Conservation (phyloP, 495 filamentous ascomycete species). For the Penicillium nucicola region DNA sequence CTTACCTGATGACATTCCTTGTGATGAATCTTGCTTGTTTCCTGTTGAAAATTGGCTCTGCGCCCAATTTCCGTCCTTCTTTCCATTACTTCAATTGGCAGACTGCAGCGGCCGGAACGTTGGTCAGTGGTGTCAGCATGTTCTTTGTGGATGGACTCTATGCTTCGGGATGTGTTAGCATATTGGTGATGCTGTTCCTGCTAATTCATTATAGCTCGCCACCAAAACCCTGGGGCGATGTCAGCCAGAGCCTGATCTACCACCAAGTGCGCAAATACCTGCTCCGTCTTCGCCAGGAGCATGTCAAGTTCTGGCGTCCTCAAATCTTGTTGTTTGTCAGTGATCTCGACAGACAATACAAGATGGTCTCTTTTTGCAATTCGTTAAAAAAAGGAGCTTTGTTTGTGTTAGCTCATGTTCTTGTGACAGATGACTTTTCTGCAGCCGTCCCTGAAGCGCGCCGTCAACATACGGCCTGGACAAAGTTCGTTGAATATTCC, state of each 20-base stretch:
- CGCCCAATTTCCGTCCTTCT: constrained; percentile 83
- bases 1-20: constrained; percentile 66
- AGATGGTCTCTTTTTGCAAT: constrained; percentile 87
- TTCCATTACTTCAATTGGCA: constrained; percentile 89
- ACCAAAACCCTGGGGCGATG: constrained; percentile 87
- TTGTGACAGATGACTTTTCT: constrained; percentile 80
- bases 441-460: constrained; percentile 76
- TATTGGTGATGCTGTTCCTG: constrained; percentile 73
- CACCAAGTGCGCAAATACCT: constrained; percentile 90
- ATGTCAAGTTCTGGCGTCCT: constrained; percentile 90
- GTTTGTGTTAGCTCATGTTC: constrained; percentile 83
- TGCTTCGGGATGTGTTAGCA: constrained; percentile 69
- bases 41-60: constrained; percentile 85
- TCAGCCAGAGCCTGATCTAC: constrained; percentile 85
- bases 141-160: constrained; percentile 87
- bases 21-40: constrained; percentile 83
- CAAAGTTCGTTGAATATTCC: constrained; percentile 81
- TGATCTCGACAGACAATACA: constrained; percentile 71
- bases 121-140: constrained; percentile 76
- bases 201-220: constrained; percentile 82
- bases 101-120: constrained; percentile 69
- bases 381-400: constrained; percentile 83
- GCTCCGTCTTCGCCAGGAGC: constrained; percentile 75
- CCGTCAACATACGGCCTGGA: constrained; percentile 76
- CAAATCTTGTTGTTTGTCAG: constrained; percentile 84